Evolutionary conservation across 495 filamentous ascomycete species (phyloP), one percentile per base, ranked within the genome.

Genomic region (Penicillium paxilli): DNA sequence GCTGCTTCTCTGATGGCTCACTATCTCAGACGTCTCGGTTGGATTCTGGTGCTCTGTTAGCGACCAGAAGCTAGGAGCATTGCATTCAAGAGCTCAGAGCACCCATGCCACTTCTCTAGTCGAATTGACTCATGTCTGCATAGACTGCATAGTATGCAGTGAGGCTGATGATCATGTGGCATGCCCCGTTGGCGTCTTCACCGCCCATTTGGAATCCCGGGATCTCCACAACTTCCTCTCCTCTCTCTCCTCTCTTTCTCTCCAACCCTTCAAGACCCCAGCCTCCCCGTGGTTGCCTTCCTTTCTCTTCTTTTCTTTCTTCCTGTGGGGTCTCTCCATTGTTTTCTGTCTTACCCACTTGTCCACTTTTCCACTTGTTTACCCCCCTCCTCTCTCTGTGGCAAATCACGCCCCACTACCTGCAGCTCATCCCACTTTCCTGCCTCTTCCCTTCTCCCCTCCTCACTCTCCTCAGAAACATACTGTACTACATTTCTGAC

Each of bases 121-220:
- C n/a, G n/a, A n/a, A n/a, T n/a, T n/a, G n/a, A n/a, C n/a, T n/a
- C n/a, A n/a, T n/a, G n/a, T n/a, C n/a, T n/a, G n/a, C n/a, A n/a
- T n/a, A n/a, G n/a, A n/a, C n/a, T n/a, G n/a, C n/a, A n/a, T n/a
- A n/a, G n/a, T n/a, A n/a, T n/a, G n/a, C n/a, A 32, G 30, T 32
- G 30, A 32, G 30, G 30, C 30, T 32, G 30, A 32, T 32, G 30
- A 32, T 38, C 35, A 38, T 38, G 35, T 38, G 35, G 35, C 30
- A 14, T 4, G 30, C 11, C 53, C 49, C 41, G 55, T 52, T 58
- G 59, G 46, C 21, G 1, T 19, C 50, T 54, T 73, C 70, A 72
- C 70, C 70, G 68, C 70, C 67, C 40, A 65, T 72, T 72, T 66
- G 57, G 10, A 11, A 35, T 49, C 48, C 51, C 50, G 57, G 10